These are phyloP conservation scores for Potentilla sterilis DNA, from an alignment of 306 rosid genomes.

Conservation along the genomic window DNA sequence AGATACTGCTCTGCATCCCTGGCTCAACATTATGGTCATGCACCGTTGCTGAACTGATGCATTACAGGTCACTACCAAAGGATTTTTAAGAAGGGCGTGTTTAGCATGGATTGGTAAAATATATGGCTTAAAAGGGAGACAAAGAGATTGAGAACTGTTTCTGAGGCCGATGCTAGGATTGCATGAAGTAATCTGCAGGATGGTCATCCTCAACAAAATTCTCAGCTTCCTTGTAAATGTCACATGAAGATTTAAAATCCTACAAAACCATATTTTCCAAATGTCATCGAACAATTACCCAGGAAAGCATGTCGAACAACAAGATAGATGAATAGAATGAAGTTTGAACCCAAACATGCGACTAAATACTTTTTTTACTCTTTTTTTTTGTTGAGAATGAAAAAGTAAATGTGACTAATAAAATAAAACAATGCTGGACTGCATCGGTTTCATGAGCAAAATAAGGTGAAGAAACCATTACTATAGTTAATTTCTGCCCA, in stretches of 20 bases:
- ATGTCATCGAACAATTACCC: not conserved
- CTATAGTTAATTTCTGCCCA: not conserved
- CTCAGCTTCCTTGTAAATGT: not conserved
- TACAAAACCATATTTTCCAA: not conserved
- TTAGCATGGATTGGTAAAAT: not conserved
- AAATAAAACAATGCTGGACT: not conserved
- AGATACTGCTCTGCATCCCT: not conserved
- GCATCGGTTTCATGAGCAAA: not conserved
- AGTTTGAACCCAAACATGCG: not conserved
- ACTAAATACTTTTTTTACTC: not conserved
- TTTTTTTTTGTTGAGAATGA: not conserved
- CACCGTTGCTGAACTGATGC: not conserved
- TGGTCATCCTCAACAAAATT: conserved; percentile 5
- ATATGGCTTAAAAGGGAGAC: not conserved
- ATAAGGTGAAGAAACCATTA: not conserved
- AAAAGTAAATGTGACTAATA: not conserved
- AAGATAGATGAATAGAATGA: not conserved
- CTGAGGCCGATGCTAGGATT: conserved; percentile 1
- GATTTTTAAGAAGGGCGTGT: not conserved
- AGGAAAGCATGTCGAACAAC: not conserved
- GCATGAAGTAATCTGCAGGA: not conserved
- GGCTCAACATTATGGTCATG: not conserved
- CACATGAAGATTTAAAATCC: conserved; percentile 12
- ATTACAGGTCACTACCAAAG: not conserved
- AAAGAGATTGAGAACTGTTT: not conserved